Conservation (phyloP, 148 eudicot species). For the Salicornia ramosissima region DNA sequence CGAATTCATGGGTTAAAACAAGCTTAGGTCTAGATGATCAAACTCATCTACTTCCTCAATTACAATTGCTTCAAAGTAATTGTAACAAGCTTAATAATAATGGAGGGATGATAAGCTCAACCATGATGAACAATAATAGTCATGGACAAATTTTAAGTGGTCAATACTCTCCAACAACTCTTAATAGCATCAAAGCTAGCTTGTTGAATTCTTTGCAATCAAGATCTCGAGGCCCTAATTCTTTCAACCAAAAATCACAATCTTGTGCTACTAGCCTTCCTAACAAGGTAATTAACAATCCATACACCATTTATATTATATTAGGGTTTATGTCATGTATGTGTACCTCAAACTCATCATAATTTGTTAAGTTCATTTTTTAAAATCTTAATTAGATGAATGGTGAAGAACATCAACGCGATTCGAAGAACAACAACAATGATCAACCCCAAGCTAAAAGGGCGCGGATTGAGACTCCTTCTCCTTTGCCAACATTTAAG, state of each 20-base stretch:
- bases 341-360: no score
- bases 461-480: conserved; percentile 62
- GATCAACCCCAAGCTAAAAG: conserved; percentile 54
- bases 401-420: conserved; percentile 31
- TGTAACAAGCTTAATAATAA: conserved; percentile 9
- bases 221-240: conserved; percentile 23
- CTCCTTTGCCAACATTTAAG: conserved; percentile 83
- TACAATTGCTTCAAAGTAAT: conserved; percentile 15
- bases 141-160: conserved; percentile 14
- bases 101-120: conserved; percentile 11
- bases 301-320: neutral
- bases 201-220: conserved; percentile 35
- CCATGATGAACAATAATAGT: neutral
- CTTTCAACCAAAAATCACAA: conserved; percentile 25
- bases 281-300: conserved; percentile 42
- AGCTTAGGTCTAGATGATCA: neutral
- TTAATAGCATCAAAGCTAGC: conserved; percentile 24
- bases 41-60: neutral
- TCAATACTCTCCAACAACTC: conserved; percentile 8
- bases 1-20: conserved; percentile 12
- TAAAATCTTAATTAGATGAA: conserved; percentile 20
- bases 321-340: conserved; percentile 21
- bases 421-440: conserved; percentile 30
- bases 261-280: conserved; percentile 9
- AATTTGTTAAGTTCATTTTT: no score